phyloP scores from a whole-genome alignment of 1,139 yeast genomes.

The Tardiomyces blankii region DNA sequence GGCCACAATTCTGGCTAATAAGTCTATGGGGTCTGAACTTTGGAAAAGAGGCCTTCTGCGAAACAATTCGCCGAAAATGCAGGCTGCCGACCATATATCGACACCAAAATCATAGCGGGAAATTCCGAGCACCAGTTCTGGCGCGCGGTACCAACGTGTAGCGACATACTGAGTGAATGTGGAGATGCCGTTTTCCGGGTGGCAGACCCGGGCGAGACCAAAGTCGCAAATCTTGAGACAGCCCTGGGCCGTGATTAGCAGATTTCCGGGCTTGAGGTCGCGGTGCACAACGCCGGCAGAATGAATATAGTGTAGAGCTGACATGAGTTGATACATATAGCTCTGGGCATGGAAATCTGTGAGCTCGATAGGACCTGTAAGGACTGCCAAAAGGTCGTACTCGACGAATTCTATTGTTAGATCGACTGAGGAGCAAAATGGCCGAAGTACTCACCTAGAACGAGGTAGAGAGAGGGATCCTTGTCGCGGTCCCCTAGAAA shows the following conservation, averaged over 20 bases:
- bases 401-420: constrained; percentile 50
- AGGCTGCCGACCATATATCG: constrained; percentile 92
- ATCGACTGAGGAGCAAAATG: not conserved
- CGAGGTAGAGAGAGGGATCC: constrained; percentile 77
- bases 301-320: constrained; percentile 75
- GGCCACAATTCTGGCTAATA: constrained; percentile 59
- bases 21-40: constrained; percentile 79
- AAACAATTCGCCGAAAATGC: constrained; percentile 76
- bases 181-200: constrained; percentile 28
- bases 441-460: constrained; percentile 27
- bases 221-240: constrained; percentile 72
- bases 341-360: constrained; percentile 76
- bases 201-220: constrained; percentile 67
- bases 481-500: constrained; percentile 58
- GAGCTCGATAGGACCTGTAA: constrained; percentile 56
- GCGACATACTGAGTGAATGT: constrained; percentile 82
- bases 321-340: constrained; percentile 64
- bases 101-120: constrained; percentile 49
- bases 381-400: constrained; percentile 66
- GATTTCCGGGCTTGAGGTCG: constrained; percentile 78
- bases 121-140: constrained; percentile 62
- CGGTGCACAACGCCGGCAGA: constrained; percentile 73
- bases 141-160: constrained; percentile 93
- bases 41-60: constrained; percentile 78
- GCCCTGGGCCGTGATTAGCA: constrained; percentile 64